These are phyloP conservation scores for Nicotiana obtusifolia DNA, from an alignment of 257 asterid species.

Conservation along the genomic window DNA sequence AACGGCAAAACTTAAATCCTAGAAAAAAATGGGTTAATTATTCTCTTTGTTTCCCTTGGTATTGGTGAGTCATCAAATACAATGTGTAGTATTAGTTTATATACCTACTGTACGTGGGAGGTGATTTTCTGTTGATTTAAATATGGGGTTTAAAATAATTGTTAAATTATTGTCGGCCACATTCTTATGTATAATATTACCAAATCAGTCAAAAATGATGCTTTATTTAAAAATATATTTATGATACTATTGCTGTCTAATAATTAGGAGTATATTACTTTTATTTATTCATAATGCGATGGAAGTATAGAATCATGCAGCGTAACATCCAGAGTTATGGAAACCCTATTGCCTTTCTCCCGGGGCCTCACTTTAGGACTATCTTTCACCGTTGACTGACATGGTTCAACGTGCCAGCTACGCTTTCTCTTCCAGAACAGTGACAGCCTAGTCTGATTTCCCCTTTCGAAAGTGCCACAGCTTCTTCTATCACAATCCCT, in stretches of 20 bases:
- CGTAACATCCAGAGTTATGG: background rate
- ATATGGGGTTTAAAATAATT: background rate
- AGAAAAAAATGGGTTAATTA: background rate
- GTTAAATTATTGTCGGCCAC: slow-evolving; percentile 9
- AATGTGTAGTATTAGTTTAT: background rate
- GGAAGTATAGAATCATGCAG: background rate
- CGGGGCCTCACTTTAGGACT: no score
- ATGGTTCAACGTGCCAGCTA: no score
- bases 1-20: no score
- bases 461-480: no score
- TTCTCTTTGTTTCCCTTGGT: background rate
- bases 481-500: no score
- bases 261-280: background rate
- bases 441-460: no score
- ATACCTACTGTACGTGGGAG: background rate
- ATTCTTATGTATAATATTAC: background rate
- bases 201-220: background rate
- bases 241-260: background rate
- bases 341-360: no score
- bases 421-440: no score
- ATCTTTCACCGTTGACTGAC: no score
- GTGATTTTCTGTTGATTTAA: background rate
- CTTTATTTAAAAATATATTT: background rate
- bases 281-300: background rate
- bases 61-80: background rate